A percentile compares a stretch with the other conserved stretches of the same genome.
These are phyloP conservation scores for Exophiala alcalophila DNA, from an alignment of 2,329 filamentous ascomycete species.

Conservation along the genomic window DNA sequence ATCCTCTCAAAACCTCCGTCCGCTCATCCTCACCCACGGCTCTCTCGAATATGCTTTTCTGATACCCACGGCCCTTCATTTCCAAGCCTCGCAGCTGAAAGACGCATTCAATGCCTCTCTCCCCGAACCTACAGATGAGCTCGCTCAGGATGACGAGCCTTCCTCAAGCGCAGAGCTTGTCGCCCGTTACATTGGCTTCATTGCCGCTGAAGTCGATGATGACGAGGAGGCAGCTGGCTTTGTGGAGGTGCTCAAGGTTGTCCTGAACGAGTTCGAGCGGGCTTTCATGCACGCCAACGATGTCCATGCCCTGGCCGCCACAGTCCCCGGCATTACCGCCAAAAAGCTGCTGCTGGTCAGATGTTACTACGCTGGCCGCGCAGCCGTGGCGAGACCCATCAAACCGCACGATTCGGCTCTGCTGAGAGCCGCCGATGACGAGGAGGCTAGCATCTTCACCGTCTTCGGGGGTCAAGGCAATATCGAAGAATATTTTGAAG, in stretches of 20 bases:
- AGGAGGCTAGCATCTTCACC: slow-evolving; percentile 79
- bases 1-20: slow-evolving; percentile 87
- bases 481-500: slow-evolving; percentile 99
- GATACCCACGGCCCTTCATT: slow-evolving; percentile 91
- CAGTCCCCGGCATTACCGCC: slow-evolving; percentile 80
- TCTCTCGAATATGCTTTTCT: slow-evolving; percentile 95
- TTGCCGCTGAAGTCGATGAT: slow-evolving; percentile 84
- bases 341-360: slow-evolving; percentile 90
- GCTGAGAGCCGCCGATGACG: slow-evolving; percentile 80
- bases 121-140: slow-evolving; percentile 89
- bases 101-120: slow-evolving; percentile 82
- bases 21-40: slow-evolving; percentile 86
- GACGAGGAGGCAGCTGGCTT: slow-evolving; percentile 86
- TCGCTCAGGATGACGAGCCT: slow-evolving; percentile 98
- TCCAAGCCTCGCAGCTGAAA: slow-evolving; percentile 91
- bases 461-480: slow-evolving; percentile 98
- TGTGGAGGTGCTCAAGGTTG: slow-evolving; percentile 85
- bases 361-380: slow-evolving; percentile 87
- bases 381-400: slow-evolving; percentile 78
- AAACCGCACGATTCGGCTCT: slow-evolving; percentile 92
- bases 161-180: slow-evolving; percentile 91
- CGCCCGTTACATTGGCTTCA: slow-evolving; percentile 85
- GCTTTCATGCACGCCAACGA: slow-evolving; percentile 94
- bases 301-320: slow-evolving; percentile 83
- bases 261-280: slow-evolving; percentile 94